A percentile compares a stretch with the other conserved stretches of the same genome.
Conservation (phyloP, 305 asterid genomes). For the Fraxinus baroniana region DNA sequence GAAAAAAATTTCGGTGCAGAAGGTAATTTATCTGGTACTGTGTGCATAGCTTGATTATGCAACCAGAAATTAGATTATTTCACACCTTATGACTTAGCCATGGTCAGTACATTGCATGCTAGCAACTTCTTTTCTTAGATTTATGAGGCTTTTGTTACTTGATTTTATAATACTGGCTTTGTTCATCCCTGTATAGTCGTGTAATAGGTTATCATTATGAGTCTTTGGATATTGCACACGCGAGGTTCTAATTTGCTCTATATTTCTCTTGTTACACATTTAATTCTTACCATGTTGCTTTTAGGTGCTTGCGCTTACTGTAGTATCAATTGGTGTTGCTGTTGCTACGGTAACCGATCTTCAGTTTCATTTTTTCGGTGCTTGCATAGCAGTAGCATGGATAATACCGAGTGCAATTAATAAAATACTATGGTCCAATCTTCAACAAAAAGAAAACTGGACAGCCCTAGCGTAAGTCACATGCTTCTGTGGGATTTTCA, state of each 20-base stretch:
- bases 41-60: conserved; percentile 2
- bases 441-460: conserved; percentile 96
- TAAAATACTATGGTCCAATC: conserved; percentile 93
- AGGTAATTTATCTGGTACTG: conserved; percentile 46
- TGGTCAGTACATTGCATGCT: neutral
- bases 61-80: neutral
- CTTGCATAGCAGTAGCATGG: conserved; percentile 95
- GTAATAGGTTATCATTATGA: neutral
- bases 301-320: conserved; percentile 84
- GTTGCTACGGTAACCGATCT: conserved; percentile 95
- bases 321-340: conserved; percentile 84
- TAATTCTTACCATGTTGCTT: conserved; percentile 17
- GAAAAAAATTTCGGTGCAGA: conserved; percentile 59
- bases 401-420: conserved; percentile 90
- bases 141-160: neutral
- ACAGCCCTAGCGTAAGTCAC: conserved; percentile 83
- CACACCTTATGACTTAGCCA: neutral
- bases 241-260: neutral
- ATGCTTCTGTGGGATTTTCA: conserved; percentile 11
- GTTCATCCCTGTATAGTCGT: neutral
- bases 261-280: neutral
- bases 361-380: conserved; percentile 92
- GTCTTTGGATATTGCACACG: neutral
- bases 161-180: neutral
- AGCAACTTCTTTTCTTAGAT: neutral